phyloP scores from a whole-genome alignment of 495 filamentous ascomycete species.

The Penicillium cosmopolitanum region DNA sequence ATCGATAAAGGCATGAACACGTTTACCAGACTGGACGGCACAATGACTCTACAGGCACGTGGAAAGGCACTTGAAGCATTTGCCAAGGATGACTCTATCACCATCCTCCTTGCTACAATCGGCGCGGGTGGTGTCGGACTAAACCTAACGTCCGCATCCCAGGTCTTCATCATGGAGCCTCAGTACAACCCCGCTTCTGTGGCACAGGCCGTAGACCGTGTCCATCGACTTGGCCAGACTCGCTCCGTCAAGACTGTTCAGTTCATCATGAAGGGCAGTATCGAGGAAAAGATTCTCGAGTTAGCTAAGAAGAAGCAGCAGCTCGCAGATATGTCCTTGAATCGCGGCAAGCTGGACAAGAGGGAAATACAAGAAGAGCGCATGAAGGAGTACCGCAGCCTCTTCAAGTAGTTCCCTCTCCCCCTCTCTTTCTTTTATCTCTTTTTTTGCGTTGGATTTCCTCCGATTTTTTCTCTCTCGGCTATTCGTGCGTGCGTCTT shows the following conservation, averaged over 20 bases:
- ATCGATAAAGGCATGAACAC: constrained; percentile 60
- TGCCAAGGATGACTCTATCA: constrained; percentile 68
- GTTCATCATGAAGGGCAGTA: constrained; percentile 86
- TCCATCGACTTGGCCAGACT: constrained; percentile 91
- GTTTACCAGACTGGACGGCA: constrained; percentile 85
- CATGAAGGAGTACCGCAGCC: constrained; percentile 76
- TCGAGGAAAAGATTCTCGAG: constrained; percentile 91
- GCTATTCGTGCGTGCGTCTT: background rate
- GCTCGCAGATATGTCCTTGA: constrained; percentile 84
- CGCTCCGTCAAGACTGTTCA: constrained; percentile 77
- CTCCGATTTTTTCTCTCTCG: background rate
- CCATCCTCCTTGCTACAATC: constrained; percentile 88
- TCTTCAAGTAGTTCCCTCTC: constrained; percentile 68
- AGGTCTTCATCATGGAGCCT: constrained; percentile 96
- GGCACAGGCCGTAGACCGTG: constrained; percentile 90
- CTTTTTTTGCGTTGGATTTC: background rate
- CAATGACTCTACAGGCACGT: constrained; percentile 74
- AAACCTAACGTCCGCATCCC: constrained; percentile 83
- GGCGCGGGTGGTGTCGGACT: constrained; percentile 90
- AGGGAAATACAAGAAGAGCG: constrained; percentile 73
- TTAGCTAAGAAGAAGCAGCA: constrained; percentile 90
- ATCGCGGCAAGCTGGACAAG: constrained; percentile 68
- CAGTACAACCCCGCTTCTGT: constrained; percentile 96
- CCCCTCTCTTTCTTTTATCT: background rate
- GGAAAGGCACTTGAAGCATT: constrained; percentile 74